A percentile compares a stretch with the other conserved stretches of the same genome.
These are phyloP conservation scores for Hyphopichia khmerensis DNA, from an alignment of 1,139 yeast genomes.

Conservation along the genomic window DNA sequence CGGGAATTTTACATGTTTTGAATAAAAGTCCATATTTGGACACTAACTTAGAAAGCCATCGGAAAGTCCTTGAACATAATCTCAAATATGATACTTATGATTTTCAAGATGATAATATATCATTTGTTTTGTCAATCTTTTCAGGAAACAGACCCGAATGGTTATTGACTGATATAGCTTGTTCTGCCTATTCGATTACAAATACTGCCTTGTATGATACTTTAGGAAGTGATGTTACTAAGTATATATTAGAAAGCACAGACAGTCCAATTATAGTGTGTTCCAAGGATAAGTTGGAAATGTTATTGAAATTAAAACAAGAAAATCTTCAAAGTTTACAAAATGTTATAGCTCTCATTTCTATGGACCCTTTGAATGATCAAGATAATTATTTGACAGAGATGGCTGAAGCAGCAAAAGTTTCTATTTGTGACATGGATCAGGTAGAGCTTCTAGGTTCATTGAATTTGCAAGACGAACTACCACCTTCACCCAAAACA, in stretches of 20 bases:
- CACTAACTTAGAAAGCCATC: constrained; percentile 25
- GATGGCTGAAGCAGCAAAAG: background rate
- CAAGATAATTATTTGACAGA: background rate
- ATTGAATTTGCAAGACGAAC: constrained; percentile 41
- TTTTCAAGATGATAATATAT: constrained; percentile 18
- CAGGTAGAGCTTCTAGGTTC: constrained; percentile 59
- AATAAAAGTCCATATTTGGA: constrained; percentile 38
- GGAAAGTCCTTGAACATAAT: constrained; percentile 20
- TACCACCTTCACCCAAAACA: constrained; percentile 54
- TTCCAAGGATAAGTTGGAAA: constrained; percentile 31
- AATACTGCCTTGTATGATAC: constrained; percentile 44
- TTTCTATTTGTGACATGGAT: constrained; percentile 39
- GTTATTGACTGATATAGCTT: constrained; percentile 38
- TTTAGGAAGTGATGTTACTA: constrained; percentile 36
- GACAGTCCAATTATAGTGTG: constrained; percentile 36
- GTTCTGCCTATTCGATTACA: constrained; percentile 32
- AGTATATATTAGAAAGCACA: constrained; percentile 33
- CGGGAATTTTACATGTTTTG: constrained; percentile 60
- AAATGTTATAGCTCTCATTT: constrained; percentile 33
- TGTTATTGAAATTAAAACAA: constrained; percentile 26
- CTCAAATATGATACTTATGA: constrained; percentile 22
- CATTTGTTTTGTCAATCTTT: constrained; percentile 35
- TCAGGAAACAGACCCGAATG: constrained; percentile 40
- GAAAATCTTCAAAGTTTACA: constrained; percentile 20
- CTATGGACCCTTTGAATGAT: constrained; percentile 39